Percentiles rank a stretch among this genome's conserved stretches.
These are phyloP conservation scores for Neurospora hispaniola DNA, from an alignment of 495 filamentous ascomycete genomes.

Conservation along the genomic window DNA sequence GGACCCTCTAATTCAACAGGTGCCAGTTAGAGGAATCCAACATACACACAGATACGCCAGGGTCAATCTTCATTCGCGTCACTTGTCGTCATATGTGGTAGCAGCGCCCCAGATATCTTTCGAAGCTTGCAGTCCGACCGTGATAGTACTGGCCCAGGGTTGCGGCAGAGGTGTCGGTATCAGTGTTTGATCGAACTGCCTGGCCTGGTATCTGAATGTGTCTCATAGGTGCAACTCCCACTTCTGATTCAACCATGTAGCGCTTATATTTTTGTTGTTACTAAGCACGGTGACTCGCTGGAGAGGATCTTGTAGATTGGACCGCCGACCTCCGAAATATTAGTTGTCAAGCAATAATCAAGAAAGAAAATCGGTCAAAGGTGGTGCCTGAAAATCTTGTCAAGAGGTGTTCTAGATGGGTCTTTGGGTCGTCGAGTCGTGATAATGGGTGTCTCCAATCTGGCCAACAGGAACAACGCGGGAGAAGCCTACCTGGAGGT, in stretches of 20 bases:
- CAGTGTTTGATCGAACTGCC: background rate
- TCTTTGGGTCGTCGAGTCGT: background rate
- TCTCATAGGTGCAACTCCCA: background rate
- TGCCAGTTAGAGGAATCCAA: background rate
- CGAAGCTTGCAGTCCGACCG: background rate
- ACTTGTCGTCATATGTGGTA: conserved; percentile 10
- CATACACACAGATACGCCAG: background rate
- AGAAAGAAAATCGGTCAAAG: background rate
- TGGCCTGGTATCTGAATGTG: background rate
- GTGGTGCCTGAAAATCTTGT: background rate
- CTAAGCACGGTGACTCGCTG: background rate
- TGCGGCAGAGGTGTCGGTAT: background rate
- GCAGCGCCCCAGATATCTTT: background rate
- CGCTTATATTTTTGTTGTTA: background rate
- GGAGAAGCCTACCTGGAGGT: no score
- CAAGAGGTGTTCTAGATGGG: background rate
- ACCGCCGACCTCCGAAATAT: background rate
- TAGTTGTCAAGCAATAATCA: background rate
- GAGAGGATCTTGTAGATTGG: background rate
- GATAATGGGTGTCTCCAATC: background rate
- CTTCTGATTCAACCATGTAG: background rate
- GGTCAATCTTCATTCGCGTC: conserved; percentile 1
- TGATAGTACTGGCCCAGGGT: background rate
- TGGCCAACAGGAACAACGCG: background rate
- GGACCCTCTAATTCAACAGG: background rate